Percentiles rank a stretch among this genome's conserved stretches.
phyloP scores from a whole-genome alignment of 805 yeast species.

The Pichia rugopelliculosa region DNA sequence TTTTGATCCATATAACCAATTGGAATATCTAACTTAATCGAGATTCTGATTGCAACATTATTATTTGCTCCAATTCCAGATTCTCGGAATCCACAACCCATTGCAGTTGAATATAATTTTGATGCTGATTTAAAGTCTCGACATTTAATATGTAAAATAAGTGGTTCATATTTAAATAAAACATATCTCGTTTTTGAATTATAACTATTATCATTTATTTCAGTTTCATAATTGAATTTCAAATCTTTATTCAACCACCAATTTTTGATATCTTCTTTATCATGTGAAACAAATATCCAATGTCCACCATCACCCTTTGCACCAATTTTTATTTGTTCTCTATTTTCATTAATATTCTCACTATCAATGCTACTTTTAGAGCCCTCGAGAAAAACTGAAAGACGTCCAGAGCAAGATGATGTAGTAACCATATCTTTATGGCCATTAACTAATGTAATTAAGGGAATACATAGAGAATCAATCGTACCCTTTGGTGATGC shows the following conservation, averaged over 20 bases:
- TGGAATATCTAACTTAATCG: constrained; percentile 70
- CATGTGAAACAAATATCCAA: constrained; percentile 79
- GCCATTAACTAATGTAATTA: constrained; percentile 59
- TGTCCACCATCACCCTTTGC: constrained; percentile 82
- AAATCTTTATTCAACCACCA: constrained; percentile 37
- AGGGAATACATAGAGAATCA: constrained; percentile 67
- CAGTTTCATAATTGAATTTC: constrained; percentile 14
- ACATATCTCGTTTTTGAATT: constrained; percentile 41
- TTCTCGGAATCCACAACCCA: constrained; percentile 83
- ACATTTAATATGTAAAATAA: constrained; percentile 79
- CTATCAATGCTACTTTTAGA: constrained; percentile 30
- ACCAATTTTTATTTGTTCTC: constrained; percentile 42
- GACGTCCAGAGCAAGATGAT: constrained; percentile 82
- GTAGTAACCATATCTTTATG: constrained; percentile 72
- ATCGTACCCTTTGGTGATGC: constrained; percentile 84
- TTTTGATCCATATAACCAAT: constrained; percentile 46
- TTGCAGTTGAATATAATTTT: constrained; percentile 58
- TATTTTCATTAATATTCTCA: constrained; percentile 2
- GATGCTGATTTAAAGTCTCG: constrained; percentile 52
- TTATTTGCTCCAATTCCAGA: constrained; percentile 77
- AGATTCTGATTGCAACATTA: constrained; percentile 70
- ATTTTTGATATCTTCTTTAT: constrained; percentile 35
- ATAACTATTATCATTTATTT: not conserved
- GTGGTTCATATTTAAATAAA: constrained; percentile 76
- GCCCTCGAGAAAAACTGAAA: constrained; percentile 78